Evolutionary conservation across 768 basidiomycete genomes (phyloP).

Genomic region (Hypholoma fasciculare): DNA sequence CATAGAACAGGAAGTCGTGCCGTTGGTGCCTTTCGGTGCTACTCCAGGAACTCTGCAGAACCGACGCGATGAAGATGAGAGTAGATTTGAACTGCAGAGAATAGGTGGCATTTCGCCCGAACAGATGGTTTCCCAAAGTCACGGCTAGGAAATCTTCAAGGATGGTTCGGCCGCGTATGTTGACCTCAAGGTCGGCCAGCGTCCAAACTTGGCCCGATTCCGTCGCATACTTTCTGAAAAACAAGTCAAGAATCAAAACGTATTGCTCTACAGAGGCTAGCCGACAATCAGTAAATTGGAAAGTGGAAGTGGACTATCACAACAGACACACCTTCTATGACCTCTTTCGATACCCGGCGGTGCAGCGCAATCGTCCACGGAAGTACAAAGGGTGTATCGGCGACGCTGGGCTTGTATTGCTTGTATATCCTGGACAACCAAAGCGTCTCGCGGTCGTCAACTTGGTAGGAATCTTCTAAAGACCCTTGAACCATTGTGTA

Average conservation of each 20-base stretch:
- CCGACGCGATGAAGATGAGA: neutral
- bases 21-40: slow-evolving; percentile 2
- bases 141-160: neutral
- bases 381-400: neutral
- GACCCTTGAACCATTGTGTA: slow-evolving; percentile 3
- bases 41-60: slow-evolving; percentile 1
- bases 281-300: neutral
- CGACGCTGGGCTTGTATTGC: neutral
- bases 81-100: neutral
- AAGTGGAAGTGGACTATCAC: neutral
- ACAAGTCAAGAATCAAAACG: neutral
- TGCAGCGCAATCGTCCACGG: slow-evolving; percentile 1
- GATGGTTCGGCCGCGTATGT: neutral
- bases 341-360: neutral
- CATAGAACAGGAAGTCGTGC: slow-evolving; percentile 3
- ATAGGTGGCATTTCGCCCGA: neutral
- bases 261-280: slow-evolving; percentile 2
- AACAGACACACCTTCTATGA: neutral
- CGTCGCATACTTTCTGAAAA: slow-evolving; percentile 1
- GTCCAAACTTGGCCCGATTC: slow-evolving; percentile 4
- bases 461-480: neutral
- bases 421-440: slow-evolving; percentile 4
- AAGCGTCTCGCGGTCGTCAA: slow-evolving; percentile 1
- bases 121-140: neutral
- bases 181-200: neutral